Percentiles rank a stretch among this genome's conserved stretches.
Evolutionary conservation across 1,139 yeast genomes (phyloP).

Genomic region (Yamadazyma atlantica): DNA sequence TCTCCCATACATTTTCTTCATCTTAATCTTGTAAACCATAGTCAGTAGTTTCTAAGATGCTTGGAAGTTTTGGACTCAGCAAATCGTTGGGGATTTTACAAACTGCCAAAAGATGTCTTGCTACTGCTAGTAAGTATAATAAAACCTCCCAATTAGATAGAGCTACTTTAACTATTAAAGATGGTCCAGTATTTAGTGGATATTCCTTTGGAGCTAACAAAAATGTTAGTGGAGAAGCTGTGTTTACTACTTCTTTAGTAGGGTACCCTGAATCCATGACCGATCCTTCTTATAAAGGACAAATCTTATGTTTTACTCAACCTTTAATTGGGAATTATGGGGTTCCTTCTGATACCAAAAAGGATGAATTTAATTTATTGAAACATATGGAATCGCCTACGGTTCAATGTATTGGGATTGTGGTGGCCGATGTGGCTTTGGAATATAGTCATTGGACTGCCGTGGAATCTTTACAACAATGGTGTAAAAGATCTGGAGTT

Average conservation of each 20-base stretch:
- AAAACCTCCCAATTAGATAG: constrained; percentile 57
- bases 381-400: constrained; percentile 90
- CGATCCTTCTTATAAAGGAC: constrained; percentile 96
- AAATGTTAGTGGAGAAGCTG: constrained; percentile 94
- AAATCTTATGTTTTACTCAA: constrained; percentile 93
- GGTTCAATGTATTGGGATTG: constrained; percentile 92
- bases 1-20: background rate
- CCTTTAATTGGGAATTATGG: constrained; percentile 98
- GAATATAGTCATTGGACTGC: constrained; percentile 99
- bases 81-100: background rate
- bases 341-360: constrained; percentile 80
- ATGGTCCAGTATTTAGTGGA: constrained; percentile 93
- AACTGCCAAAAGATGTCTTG: constrained; percentile 16
- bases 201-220: constrained; percentile 93
- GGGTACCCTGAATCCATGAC: constrained; percentile 99
- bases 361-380: constrained; percentile 81
- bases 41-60: background rate
- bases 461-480: constrained; percentile 87
- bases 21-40: no score
- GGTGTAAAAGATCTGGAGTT: constrained; percentile 96
- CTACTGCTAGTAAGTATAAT: constrained; percentile 40
- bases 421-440: constrained; percentile 93
- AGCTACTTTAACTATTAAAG: constrained; percentile 87
- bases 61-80: background rate
- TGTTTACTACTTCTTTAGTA: constrained; percentile 93